These are phyloP conservation scores for Nosema muscidifuracis DNA, from an alignment of 371 early-diverging fungal genomes.

Conservation along the genomic window DNA sequence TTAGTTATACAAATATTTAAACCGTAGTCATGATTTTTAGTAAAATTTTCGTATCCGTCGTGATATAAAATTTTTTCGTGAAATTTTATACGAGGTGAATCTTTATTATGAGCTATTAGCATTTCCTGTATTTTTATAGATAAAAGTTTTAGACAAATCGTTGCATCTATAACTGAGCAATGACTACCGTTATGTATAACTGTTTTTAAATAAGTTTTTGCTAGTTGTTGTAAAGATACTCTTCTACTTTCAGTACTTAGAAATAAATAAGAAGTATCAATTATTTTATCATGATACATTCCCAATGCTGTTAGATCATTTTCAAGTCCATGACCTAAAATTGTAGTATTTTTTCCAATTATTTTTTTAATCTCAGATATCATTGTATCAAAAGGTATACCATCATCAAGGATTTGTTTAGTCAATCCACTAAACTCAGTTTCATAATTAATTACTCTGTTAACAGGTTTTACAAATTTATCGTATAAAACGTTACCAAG, in stretches of 20 bases:
- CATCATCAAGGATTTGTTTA: constrained; percentile 21
- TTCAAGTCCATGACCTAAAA: constrained; percentile 62
- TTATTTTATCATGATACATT: constrained; percentile 53
- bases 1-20: constrained; percentile 4
- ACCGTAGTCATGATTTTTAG: neutral
- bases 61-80: constrained; percentile 8
- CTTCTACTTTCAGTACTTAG: constrained; percentile 45
- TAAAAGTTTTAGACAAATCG: constrained; percentile 42
- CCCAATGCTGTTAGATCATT: constrained; percentile 57
- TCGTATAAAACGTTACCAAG: constrained; percentile 53
- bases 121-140: constrained; percentile 37
- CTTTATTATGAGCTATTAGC: constrained; percentile 1
- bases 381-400: constrained; percentile 36
- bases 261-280: constrained; percentile 61
- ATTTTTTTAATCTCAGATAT: constrained; percentile 37
- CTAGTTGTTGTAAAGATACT: constrained; percentile 47
- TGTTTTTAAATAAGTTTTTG: constrained; percentile 45
- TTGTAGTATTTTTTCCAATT: constrained; percentile 57
- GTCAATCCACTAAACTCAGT: constrained; percentile 58
- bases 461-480: constrained; percentile 52
- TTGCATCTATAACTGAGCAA: constrained; percentile 57
- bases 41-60: neutral
- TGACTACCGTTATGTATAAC: constrained; percentile 53
- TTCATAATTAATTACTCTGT: constrained; percentile 53
- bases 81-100: neutral